Percentiles rank a stretch among this genome's conserved stretches.
Conservation (phyloP, 2,329 filamentous ascomycete species). For the Xylaria sp. region DNA sequence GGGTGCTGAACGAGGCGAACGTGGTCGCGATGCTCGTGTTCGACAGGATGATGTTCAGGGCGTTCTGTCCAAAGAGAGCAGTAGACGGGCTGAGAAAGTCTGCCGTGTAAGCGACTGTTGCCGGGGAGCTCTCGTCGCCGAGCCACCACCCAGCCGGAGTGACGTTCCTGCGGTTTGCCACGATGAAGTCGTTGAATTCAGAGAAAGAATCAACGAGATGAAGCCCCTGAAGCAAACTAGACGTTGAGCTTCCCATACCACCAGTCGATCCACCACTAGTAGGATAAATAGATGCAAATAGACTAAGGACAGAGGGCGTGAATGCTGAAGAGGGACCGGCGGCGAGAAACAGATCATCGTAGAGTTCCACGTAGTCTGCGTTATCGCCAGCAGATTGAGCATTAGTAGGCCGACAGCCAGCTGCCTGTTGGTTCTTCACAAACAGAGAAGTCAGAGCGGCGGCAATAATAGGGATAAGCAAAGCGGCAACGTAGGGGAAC, state of each 20-base stretch:
- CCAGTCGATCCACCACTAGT: conserved; percentile 18
- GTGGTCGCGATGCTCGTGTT: conserved; percentile 73
- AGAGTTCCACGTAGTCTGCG: conserved; percentile 42
- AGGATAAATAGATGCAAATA: conserved; percentile 51
- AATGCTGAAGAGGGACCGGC: conserved; percentile 53
- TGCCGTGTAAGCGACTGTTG: conserved; percentile 74
- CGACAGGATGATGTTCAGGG: conserved; percentile 68
- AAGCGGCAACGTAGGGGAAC: conserved; percentile 74
- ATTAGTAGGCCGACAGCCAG: conserved; percentile 42
- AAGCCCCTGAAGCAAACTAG: conserved; percentile 45
- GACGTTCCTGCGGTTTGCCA: conserved; percentile 67
- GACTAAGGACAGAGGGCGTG: conserved; percentile 36
- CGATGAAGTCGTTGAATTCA: conserved; percentile 72
- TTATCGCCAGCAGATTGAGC: conserved; percentile 44
- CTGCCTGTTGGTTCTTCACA: conserved; percentile 52
- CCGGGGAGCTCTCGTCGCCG: conserved; percentile 61
- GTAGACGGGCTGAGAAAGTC: conserved; percentile 62
- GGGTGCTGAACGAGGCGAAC: conserved; percentile 77
- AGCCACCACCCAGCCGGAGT: conserved; percentile 83
- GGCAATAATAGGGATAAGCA: conserved; percentile 79
- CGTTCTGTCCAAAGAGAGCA: conserved; percentile 68
- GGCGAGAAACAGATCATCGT: conserved; percentile 47
- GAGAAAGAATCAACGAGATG: conserved; percentile 66
- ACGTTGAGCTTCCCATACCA: conserved; percentile 14
- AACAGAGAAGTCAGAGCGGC: conserved; percentile 81